phyloP scores from a whole-genome alignment of 495 filamentous ascomycete genomes.

The Evernia prunastri region DNA sequence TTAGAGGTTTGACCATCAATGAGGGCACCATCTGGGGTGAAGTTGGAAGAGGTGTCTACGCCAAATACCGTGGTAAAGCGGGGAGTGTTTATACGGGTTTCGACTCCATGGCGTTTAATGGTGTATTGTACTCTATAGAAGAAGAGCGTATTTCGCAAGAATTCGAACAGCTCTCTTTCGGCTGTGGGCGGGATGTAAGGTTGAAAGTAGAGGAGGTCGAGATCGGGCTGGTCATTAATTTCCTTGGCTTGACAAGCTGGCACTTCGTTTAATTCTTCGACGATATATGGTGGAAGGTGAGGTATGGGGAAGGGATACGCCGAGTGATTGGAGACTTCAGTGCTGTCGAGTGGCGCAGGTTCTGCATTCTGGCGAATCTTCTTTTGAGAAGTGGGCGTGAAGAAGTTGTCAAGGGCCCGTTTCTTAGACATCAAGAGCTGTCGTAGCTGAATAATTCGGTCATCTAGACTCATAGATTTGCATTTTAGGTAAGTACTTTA shows the following conservation, averaged over 20 bases:
- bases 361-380: slow-evolving; percentile 17
- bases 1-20: slow-evolving; percentile 42
- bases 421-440: slow-evolving; percentile 33
- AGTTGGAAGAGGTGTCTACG: slow-evolving; percentile 53
- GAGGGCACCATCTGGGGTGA: slow-evolving; percentile 35
- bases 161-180: slow-evolving; percentile 54
- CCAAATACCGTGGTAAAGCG: slow-evolving; percentile 68
- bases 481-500: too few relatives aligned
- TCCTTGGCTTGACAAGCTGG: slow-evolving; percentile 34
- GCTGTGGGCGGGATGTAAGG: slow-evolving; percentile 52
- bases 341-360: slow-evolving; percentile 1
- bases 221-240: slow-evolving; percentile 56
- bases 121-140: slow-evolving; percentile 69
- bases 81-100: slow-evolving; percentile 60
- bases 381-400: slow-evolving; percentile 40
- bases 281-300: slow-evolving; percentile 44
- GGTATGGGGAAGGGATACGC: slow-evolving; percentile 60
- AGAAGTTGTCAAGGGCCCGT: slow-evolving; percentile 48
- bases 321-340: slow-evolving; percentile 38
- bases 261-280: slow-evolving; percentile 30
- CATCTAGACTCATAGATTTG: neutral
- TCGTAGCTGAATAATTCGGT: neutral
- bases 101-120: slow-evolving; percentile 51
- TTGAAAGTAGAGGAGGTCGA: slow-evolving; percentile 62
- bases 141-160: slow-evolving; percentile 54